Conservation (phyloP, 305 asterid genomes). For the Fraxinus floribunda region DNA sequence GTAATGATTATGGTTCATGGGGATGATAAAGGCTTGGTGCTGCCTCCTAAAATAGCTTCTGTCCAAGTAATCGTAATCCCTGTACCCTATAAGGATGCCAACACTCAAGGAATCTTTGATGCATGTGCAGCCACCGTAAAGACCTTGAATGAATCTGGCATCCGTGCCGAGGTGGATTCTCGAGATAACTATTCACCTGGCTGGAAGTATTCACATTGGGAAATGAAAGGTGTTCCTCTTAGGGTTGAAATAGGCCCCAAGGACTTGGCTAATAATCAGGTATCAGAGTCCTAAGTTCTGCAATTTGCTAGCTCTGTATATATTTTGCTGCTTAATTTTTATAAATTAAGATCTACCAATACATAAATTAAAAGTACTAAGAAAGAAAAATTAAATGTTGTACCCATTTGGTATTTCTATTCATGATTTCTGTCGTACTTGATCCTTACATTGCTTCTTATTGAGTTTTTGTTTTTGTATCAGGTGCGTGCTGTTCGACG, state of each 20-base stretch:
- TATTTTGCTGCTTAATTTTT: background rate
- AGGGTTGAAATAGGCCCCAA: conserved; percentile 96
- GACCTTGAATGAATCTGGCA: conserved; percentile 66
- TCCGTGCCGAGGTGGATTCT: conserved; percentile 72
- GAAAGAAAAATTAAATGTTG: background rate
- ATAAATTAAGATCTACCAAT: background rate
- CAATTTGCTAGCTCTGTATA: background rate
- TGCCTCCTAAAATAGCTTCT: conserved; percentile 92
- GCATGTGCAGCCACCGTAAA: conserved; percentile 70
- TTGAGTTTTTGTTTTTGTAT: conserved; percentile 1
- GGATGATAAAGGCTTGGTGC: conserved; percentile 86
- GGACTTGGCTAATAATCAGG: conserved; percentile 85
- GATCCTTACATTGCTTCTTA: background rate
- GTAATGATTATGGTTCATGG: conserved; percentile 97
- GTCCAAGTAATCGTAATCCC: conserved; percentile 75
- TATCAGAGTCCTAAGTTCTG: conserved; percentile 15
- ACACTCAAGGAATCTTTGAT: conserved; percentile 70
- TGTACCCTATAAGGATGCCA: conserved; percentile 85
- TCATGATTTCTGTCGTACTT: background rate
- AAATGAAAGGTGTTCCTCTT: conserved; percentile 94
- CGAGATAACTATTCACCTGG: conserved; percentile 95
- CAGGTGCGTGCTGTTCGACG: conserved; percentile 88
- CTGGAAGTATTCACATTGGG: conserved; percentile 97
- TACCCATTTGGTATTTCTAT: background rate
- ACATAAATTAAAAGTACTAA: background rate